phyloP scores from a whole-genome alignment of 1,284 basidiomycete species.

The Sporisorium graminicola region DNA sequence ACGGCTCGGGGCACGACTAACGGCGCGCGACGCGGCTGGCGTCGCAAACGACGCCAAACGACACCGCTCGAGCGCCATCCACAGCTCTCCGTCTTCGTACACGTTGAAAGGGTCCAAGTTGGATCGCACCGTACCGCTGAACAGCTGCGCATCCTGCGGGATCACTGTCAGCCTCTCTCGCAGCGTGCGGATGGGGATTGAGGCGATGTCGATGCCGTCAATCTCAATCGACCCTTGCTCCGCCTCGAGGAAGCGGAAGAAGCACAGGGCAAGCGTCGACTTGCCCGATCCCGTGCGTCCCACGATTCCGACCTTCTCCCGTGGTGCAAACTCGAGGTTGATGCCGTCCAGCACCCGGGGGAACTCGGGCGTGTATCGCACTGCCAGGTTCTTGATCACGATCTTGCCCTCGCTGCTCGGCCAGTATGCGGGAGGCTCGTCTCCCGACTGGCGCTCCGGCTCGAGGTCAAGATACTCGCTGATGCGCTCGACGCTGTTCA shows the following conservation, averaged over 20 bases:
- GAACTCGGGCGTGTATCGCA: slow-evolving; percentile 68
- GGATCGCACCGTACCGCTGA: slow-evolving; percentile 66
- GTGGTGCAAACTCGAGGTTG: slow-evolving; percentile 62
- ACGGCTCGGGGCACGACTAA: slow-evolving; percentile 49
- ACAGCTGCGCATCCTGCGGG: slow-evolving; percentile 79
- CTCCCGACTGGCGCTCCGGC: slow-evolving; percentile 56
- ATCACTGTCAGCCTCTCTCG: slow-evolving; percentile 87
- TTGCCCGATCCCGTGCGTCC: slow-evolving; percentile 85
- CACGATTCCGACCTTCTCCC: slow-evolving; percentile 69
- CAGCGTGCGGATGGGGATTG: slow-evolving; percentile 87
- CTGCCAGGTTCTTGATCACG: slow-evolving; percentile 64
- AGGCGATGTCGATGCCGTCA: slow-evolving; percentile 88
- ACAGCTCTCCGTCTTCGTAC: slow-evolving; percentile 77
- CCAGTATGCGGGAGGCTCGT: slow-evolving; percentile 68
- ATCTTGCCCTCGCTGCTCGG: slow-evolving; percentile 65
- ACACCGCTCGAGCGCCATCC: slow-evolving; percentile 73
- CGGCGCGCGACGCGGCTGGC: slow-evolving; percentile 38
- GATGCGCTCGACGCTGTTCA: slow-evolving; percentile 69
- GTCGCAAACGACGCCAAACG: slow-evolving; percentile 68
- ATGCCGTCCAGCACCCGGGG: slow-evolving; percentile 65
- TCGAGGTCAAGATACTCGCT: slow-evolving; percentile 66
- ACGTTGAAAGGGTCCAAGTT: slow-evolving; percentile 77
- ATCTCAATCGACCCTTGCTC: slow-evolving; percentile 82
- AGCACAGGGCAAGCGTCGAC: slow-evolving; percentile 88
- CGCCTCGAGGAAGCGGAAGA: slow-evolving; percentile 95